These are phyloP conservation scores for Aspergillus glaucus DNA, from an alignment of 2,329 filamentous ascomycete genomes.

Conservation along the genomic window DNA sequence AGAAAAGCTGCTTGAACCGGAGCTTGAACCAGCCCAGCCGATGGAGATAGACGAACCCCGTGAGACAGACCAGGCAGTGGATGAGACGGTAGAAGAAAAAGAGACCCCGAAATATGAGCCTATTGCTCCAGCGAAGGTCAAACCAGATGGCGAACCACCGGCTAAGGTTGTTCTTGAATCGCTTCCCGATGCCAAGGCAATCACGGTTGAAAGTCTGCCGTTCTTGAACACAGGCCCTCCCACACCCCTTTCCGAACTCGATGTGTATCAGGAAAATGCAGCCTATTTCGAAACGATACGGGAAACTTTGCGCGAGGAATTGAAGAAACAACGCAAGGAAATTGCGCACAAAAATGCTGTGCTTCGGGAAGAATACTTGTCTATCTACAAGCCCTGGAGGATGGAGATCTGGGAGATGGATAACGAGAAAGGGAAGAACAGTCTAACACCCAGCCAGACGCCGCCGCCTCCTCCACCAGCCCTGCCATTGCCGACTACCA, in stretches of 20 bases:
- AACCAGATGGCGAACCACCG: slow-evolving; percentile 11
- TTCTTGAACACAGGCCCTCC: slow-evolving; percentile 39
- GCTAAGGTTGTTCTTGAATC: slow-evolving; percentile 12
- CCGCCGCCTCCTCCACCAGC: slow-evolving; percentile 29
- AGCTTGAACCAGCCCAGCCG: not conserved
- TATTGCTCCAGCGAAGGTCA: slow-evolving; percentile 4
- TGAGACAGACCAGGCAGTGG: not conserved
- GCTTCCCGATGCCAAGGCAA: slow-evolving; percentile 16
- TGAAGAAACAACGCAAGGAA: slow-evolving; percentile 35
- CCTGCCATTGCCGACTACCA: slow-evolving; percentile 22
- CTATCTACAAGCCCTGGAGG: slow-evolving; percentile 42
- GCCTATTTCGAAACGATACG: slow-evolving; percentile 33
- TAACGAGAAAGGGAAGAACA: slow-evolving; percentile 32
- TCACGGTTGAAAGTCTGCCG: slow-evolving; percentile 40
- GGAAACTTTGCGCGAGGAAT: slow-evolving; percentile 30
- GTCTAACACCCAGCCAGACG: slow-evolving; percentile 30
- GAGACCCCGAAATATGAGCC: slow-evolving; percentile 5
- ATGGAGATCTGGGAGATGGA: slow-evolving; percentile 38
- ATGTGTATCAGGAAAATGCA: slow-evolving; percentile 38
- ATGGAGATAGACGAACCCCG: not conserved
- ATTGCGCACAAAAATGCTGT: slow-evolving; percentile 34
- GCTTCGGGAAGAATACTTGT: slow-evolving; percentile 35
- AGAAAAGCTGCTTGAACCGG: not conserved
- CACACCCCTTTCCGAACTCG: slow-evolving; percentile 40
- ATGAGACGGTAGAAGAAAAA: slow-evolving; percentile 1